Conservation (phyloP, 2,329 filamentous ascomycete genomes). For the Cytospora piceae region DNA sequence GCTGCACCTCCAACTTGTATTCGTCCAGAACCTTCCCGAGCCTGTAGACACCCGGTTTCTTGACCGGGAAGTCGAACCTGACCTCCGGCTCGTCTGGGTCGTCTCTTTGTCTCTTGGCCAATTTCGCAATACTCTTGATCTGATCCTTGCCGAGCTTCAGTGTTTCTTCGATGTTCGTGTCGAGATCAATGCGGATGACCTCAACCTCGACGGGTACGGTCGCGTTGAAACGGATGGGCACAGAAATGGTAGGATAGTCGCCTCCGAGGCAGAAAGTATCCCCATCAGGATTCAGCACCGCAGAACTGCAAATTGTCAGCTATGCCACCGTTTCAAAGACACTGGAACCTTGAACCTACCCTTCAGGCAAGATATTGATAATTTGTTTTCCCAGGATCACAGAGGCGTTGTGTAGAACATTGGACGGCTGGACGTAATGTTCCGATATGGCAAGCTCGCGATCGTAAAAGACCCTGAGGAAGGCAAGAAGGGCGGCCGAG, state of each 20-base stretch:
- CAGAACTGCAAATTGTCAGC: constrained; percentile 62
- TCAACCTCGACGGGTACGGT: constrained; percentile 89
- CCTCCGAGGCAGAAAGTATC: constrained; percentile 80
- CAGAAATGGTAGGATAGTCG: constrained; percentile 60
- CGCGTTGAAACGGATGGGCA: constrained; percentile 93
- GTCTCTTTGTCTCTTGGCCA: constrained; percentile 66
- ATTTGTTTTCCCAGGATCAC: constrained; percentile 96
- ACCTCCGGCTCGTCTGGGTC: constrained; percentile 65
- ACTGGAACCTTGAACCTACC: constrained; percentile 50
- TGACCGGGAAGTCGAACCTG: constrained; percentile 73
- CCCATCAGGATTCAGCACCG: constrained; percentile 80
- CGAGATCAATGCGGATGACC: constrained; percentile 82
- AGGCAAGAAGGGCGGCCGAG: constrained; percentile 70
- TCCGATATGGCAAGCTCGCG: constrained; percentile 94
- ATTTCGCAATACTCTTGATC: constrained; percentile 73
- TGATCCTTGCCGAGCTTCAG: constrained; percentile 76
- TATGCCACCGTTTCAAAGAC: neutral
- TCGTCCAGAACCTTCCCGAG: constrained; percentile 86
- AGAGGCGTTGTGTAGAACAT: constrained; percentile 87
- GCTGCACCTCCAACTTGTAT: constrained; percentile 90
- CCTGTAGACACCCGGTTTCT: constrained; percentile 86
- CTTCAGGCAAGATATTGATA: constrained; percentile 96
- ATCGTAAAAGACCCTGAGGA: constrained; percentile 85
- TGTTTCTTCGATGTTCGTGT: constrained; percentile 77
- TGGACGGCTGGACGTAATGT: constrained; percentile 83